Base-by-base conservation (phyloP, 495 filamentous ascomycete genomes). In the Trypethelium eluteriae region DNA sequence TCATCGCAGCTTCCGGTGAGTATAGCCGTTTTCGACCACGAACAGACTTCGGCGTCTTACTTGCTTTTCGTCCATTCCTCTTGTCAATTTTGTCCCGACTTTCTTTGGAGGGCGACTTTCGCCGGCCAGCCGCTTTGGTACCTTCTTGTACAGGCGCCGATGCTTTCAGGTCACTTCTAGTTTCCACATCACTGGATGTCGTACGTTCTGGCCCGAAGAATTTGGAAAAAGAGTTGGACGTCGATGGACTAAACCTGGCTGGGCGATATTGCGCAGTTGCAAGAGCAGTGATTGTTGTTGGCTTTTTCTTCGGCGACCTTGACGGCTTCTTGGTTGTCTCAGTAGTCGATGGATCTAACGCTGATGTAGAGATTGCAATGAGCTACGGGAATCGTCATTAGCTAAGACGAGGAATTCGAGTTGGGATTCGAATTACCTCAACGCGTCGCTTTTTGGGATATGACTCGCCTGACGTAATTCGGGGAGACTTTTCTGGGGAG, bases 241-340 rank as follows among this genome's bases (percentile, higher is more conserved):
- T 66, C 25, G 70, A 69, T 32, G 66, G 75, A 2, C 71, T 68
- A 11, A 72, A 66, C 12, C 78, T 71, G n/a, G 71, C 67, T 16
- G 72, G 63, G 38, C 76, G 76, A 74, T 95, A 96, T n/a, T 85
- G 85, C 34, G 89, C 87, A 3, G 87, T 96, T 35, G 92, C 91
- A 56, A 88, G 79, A 63, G 88, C 91, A 2, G 93, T 98, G 64
- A 98, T 87, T 6, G 93, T 98, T 47, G 85, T 87, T 0, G 87
- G 76, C 73, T 90, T 93, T 77, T 89, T 96, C 69, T 84, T 85
- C 38, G 81, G 82, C 18, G 78, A 78, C 81, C 88, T 77, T 70
- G 70, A 67, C 80, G 88, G 75, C 68, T 81, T 80, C 32, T 41
- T 41, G 14, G 25, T 34, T 10, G 3, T 63, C 14, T 41, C 25